phyloP scores from a whole-genome alignment of 2,329 filamentous ascomycete genomes.

The Chrysoporthe austroafricana region DNA sequence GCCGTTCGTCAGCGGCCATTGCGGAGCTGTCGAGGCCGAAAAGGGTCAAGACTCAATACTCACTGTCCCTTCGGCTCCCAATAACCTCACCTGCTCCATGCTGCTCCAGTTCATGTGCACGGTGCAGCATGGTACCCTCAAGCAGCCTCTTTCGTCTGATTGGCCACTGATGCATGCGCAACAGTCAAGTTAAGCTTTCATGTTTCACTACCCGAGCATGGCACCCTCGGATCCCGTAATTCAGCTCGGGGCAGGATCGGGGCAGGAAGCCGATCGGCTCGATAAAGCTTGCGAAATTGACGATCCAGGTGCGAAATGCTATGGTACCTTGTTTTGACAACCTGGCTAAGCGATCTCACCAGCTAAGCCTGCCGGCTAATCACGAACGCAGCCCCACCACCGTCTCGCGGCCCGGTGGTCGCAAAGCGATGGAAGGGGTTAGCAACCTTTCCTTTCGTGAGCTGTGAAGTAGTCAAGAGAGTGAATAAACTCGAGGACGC shows the following conservation, averaged over 20 bases:
- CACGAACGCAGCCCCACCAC: not conserved
- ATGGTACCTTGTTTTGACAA: not conserved
- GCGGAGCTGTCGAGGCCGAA: not conserved
- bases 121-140: not conserved
- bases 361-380: not conserved
- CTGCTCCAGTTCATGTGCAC: slow-evolving; percentile 1
- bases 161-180: slow-evolving; percentile 18
- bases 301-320: slow-evolving; percentile 14
- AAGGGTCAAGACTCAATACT: slow-evolving; percentile 1
- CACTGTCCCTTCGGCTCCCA: not conserved
- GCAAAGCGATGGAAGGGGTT: not conserved
- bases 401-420: not conserved
- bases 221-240: slow-evolving; percentile 18
- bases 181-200: slow-evolving; percentile 16
- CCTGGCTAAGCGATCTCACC: not conserved
- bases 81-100: slow-evolving; percentile 6
- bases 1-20: slow-evolving; percentile 7
- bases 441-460: not conserved
- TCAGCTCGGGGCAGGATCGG: slow-evolving; percentile 9
- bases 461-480: not conserved
- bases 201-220: slow-evolving; percentile 27
- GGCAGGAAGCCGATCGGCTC: slow-evolving; percentile 10
- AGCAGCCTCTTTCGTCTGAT: not conserved
- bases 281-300: slow-evolving; percentile 17
- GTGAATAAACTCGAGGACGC: not conserved